These are phyloP conservation scores for Danielia oregonensis DNA, from an alignment of 805 yeast genomes.

Conservation along the genomic window DNA sequence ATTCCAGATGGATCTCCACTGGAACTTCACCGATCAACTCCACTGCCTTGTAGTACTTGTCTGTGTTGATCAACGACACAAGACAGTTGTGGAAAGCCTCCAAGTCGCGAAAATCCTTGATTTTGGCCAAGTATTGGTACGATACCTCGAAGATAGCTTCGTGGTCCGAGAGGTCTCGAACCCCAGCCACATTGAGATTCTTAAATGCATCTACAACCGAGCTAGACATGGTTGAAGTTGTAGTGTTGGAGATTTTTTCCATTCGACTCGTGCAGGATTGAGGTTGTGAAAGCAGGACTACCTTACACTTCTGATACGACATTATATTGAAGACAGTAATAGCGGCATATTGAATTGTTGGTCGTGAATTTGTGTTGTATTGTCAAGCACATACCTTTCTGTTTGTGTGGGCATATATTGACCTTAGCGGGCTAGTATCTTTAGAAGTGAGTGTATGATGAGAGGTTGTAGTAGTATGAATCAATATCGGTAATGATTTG, in stretches of 20 bases:
- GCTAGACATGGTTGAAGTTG: conserved; percentile 26
- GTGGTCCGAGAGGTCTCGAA: conserved; percentile 27
- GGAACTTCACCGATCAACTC: conserved; percentile 39
- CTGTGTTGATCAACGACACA: conserved; percentile 58
- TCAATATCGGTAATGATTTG: too few relatives aligned
- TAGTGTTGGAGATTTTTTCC: conserved; percentile 5
- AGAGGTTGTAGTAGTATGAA: too few relatives aligned
- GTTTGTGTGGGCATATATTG: too few relatives aligned
- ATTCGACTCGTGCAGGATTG: neutral
- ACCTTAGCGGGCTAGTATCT: too few relatives aligned
- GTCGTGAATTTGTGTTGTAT: too few relatives aligned
- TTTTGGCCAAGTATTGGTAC: conserved; percentile 37
- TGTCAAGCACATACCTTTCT: too few relatives aligned
- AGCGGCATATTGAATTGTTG: too few relatives aligned
- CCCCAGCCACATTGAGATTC: conserved; percentile 29
- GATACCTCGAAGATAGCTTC: conserved; percentile 36
- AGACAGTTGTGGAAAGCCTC: conserved; percentile 41
- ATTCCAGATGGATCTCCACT: conserved; percentile 30
- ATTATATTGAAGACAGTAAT: too few relatives aligned
- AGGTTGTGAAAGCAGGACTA: too few relatives aligned
- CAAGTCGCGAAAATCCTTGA: conserved; percentile 32
- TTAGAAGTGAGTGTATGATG: too few relatives aligned
- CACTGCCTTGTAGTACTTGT: conserved; percentile 49
- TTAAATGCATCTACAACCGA: conserved; percentile 42
- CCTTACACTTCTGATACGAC: too few relatives aligned